These are phyloP conservation scores for Plasmodium falciparum DNA, from an alignment of 169 alveolate species.

Conservation along the genomic window DNA sequence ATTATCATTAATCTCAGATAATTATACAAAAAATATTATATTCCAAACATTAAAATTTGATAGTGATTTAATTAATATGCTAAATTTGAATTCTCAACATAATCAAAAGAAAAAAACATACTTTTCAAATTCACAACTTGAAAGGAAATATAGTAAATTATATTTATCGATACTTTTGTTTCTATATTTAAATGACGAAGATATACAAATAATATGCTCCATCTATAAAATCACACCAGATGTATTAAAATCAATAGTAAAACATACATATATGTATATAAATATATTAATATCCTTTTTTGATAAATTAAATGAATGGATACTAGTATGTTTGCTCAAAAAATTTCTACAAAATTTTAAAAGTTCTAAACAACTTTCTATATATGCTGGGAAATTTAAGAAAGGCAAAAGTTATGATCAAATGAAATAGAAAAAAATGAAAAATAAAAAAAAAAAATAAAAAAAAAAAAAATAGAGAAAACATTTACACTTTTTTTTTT, in stretches of 20 bases:
- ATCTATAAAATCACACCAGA: slow-evolving; percentile 55
- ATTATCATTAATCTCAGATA: slow-evolving; percentile 18
- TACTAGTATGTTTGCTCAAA: slow-evolving; percentile 29
- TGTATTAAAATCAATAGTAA: slow-evolving; percentile 34
- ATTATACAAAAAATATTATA: slow-evolving; percentile 42
- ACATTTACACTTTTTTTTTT: too few relatives aligned
- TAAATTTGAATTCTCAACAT: slow-evolving; percentile 23
- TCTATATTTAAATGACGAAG: slow-evolving; percentile 20
- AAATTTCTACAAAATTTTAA: slow-evolving; percentile 31
- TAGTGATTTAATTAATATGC: slow-evolving; percentile 64
- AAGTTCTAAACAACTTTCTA: background rate
- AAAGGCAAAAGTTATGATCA: too few relatives aligned
- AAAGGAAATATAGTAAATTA: slow-evolving; percentile 43
- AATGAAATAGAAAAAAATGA: too few relatives aligned
- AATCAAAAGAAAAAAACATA: slow-evolving; percentile 9
- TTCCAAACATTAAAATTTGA: slow-evolving; percentile 54
- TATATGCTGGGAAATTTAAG: too few relatives aligned
- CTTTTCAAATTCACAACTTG: slow-evolving; percentile 16
- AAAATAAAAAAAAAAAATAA: too few relatives aligned
- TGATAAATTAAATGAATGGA: slow-evolving; percentile 52
- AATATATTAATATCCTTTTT: slow-evolving; percentile 42
- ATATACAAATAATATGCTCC: background rate
- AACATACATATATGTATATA: slow-evolving; percentile 42
- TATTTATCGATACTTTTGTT: slow-evolving; percentile 42
- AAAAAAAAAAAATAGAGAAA: too few relatives aligned